These are phyloP conservation scores for Mollisiaceae sp. DNA, from an alignment of 2,329 filamentous ascomycete species.

Conservation along the genomic window DNA sequence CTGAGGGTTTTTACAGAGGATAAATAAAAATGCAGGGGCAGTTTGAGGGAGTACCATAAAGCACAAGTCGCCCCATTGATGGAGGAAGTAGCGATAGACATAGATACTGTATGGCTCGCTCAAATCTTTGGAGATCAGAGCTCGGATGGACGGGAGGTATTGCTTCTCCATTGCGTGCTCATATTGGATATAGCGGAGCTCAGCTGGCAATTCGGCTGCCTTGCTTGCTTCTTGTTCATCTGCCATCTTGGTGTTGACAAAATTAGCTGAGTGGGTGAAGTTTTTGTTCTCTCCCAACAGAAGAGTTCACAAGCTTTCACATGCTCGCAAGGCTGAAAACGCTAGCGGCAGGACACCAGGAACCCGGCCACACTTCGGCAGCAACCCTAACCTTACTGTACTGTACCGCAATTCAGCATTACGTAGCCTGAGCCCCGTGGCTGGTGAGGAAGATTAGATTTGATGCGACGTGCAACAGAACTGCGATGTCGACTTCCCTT, in stretches of 20 bases:
- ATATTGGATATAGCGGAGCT: constrained; percentile 66
- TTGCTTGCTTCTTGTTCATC: constrained; percentile 8
- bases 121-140: constrained; percentile 92
- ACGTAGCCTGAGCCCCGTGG: constrained; percentile 13
- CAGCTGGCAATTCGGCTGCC: constrained; percentile 45
- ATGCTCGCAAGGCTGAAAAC: constrained; percentile 14
- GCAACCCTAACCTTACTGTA: too few species aligned
- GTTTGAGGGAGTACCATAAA: constrained; percentile 70
- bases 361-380: constrained; percentile 11
- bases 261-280: background rate
- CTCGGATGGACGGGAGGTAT: constrained; percentile 84
- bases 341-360: constrained; percentile 10
- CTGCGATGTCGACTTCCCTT: background rate
- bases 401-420: constrained; percentile 6
- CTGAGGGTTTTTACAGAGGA: constrained; percentile 6
- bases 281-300: too few species aligned
- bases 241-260: constrained; percentile 20
- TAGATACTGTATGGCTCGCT: constrained; percentile 99
- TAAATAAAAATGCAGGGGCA: background rate
- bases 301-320: constrained; percentile 10
- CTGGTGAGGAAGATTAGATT: background rate
- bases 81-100: constrained; percentile 97
- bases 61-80: constrained; percentile 97
- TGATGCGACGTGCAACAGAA: background rate
- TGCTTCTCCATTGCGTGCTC: constrained; percentile 63